A percentile compares a stretch with the other conserved stretches of the same genome.
These are phyloP conservation scores for Physcomitrium patens DNA, from an alignment of 225 moss, liverwort and hornwort species.

Conservation along the genomic window DNA sequence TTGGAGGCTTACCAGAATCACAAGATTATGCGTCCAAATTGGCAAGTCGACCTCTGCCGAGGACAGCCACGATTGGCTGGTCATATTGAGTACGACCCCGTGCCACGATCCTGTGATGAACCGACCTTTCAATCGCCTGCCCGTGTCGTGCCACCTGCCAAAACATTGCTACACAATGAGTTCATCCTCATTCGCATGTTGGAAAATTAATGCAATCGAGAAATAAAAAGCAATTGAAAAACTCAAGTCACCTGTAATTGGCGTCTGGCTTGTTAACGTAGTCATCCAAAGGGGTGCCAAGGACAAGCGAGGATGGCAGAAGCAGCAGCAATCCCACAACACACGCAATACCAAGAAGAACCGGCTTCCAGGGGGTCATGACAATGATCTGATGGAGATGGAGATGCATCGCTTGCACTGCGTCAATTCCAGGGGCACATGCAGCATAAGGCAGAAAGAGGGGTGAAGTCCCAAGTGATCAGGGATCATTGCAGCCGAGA, in stretches of 20 bases:
- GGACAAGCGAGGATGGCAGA: conserved; percentile 19
- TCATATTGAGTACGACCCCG: conserved; percentile 81
- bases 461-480: no score
- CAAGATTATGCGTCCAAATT: conserved; percentile 84
- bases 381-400: not conserved
- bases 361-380: conserved; percentile 10
- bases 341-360: not conserved
- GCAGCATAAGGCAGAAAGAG: no score
- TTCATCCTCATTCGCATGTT: not conserved
- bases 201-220: not conserved
- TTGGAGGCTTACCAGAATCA: conserved; percentile 68
- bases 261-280: conserved; percentile 70
- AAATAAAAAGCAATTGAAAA: not conserved
- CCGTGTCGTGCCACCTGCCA: conserved; percentile 89
- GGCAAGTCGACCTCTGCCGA: conserved; percentile 68
- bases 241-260: conserved; percentile 56
- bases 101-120: conserved; percentile 73
- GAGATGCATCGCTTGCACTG: not conserved
- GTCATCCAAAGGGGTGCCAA: conserved; percentile 76
- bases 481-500: no score
- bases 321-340: conserved; percentile 16
- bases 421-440: not conserved
- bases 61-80: conserved; percentile 89
- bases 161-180: not conserved
- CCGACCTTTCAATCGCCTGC: conserved; percentile 66